These are phyloP conservation scores for Phytophthora syringae DNA, from an alignment of 352 stramenopile species.

Conservation along the genomic window DNA sequence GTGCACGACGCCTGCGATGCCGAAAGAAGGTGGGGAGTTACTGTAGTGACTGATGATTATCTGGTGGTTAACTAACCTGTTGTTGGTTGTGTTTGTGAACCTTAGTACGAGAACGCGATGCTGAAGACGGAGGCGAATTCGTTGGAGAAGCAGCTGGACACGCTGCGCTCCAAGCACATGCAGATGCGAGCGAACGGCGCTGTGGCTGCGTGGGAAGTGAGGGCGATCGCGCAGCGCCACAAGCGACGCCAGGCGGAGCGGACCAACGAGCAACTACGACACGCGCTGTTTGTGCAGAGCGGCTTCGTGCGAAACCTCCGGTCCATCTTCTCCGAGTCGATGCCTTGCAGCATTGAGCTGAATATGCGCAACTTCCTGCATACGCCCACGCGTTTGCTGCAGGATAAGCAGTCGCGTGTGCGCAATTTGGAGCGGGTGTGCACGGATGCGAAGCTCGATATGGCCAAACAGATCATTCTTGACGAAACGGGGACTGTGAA, in stretches of 20 bases:
- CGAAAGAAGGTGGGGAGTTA: slow-evolving; percentile 70
- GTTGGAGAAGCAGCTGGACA: slow-evolving; percentile 53
- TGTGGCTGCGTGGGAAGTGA: slow-evolving; percentile 65
- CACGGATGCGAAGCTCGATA: slow-evolving; percentile 36
- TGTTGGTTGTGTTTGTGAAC: slow-evolving; percentile 7
- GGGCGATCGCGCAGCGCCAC: slow-evolving; percentile 59
- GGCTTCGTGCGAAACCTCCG: slow-evolving; percentile 48
- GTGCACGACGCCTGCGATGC: slow-evolving; percentile 49
- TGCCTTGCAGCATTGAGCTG: slow-evolving; percentile 26
- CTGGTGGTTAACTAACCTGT: background rate
- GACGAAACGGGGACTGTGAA: slow-evolving; percentile 39
- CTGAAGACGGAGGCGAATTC: slow-evolving; percentile 55
- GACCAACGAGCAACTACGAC: slow-evolving; percentile 53
- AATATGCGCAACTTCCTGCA: slow-evolving; percentile 42
- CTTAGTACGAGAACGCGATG: slow-evolving; percentile 56
- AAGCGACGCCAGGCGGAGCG: slow-evolving; percentile 66
- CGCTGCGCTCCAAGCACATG: slow-evolving; percentile 61
- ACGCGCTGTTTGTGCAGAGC: slow-evolving; percentile 61
- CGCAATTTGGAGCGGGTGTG: slow-evolving; percentile 33
- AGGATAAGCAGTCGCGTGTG: slow-evolving; percentile 30
- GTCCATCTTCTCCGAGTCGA: slow-evolving; percentile 34
- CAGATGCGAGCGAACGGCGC: slow-evolving; percentile 45
- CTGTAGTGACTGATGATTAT: too few relatives aligned
- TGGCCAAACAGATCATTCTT: slow-evolving; percentile 39
- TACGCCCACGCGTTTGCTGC: slow-evolving; percentile 38